Evolutionary conservation across 306 rosid species (phyloP), one percentile per base, ranked within the genome.

Genomic region (Citrullus colocynthis): DNA sequence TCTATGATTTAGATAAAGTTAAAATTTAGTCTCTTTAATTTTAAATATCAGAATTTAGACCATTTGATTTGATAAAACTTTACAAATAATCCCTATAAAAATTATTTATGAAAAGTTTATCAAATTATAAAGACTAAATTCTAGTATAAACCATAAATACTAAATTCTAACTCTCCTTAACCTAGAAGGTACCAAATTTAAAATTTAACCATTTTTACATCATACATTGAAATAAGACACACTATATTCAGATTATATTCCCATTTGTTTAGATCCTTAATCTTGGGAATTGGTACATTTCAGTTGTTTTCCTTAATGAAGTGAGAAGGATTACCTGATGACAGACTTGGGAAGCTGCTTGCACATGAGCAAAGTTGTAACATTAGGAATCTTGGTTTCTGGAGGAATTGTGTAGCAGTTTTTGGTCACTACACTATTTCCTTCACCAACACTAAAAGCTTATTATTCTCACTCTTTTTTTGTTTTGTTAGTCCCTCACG

Each of bases 321-420:
- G 86, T 93, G 92, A 85, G 86, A 83, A 84, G 85, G 82, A 14
- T 44, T 51, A 59, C 65, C 28, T 82, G 77, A 94, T 91, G 98
- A 83, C 93, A 44, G 98, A 94, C 67, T 63, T 93, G 54, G 86
- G 82, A 51, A 78, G 84, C 80, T 94, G 96, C 84, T 83, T 90
- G 80, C 83, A 90, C 28, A 84, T 88, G 1, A 93, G 94, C 74
- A 87, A 90, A 78, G 92, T 91, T 81, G 93, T 88, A 58, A 81
- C 80, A 54, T 78, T 94, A 88, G 97, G 94, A 72, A 86, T 94
- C 59, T 82, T 94, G 83, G 98, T 94, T 52, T 79, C 98, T 5
- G 90, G 91, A 32, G 98, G 97, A 55, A 88, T 94, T 21, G 97
- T 90, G 39, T 77, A 91, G 82, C 98, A 94, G 82, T 85, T 94